phyloP scores from a whole-genome alignment of 108 stramenopile species.

The Fragilaria crotonensis region DNA sequence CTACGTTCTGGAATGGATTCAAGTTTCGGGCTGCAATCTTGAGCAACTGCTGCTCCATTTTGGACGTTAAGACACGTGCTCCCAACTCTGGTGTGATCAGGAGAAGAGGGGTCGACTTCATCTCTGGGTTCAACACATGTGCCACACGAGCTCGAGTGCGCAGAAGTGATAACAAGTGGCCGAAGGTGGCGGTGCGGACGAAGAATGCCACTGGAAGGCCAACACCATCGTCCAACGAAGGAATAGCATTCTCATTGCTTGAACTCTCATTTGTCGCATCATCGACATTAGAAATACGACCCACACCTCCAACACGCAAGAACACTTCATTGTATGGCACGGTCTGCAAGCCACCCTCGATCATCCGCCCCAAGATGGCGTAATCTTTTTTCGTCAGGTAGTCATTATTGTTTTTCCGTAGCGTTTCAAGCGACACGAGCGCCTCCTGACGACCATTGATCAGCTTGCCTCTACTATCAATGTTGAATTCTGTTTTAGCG shows the following conservation, averaged over 20 bases:
- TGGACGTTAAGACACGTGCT: constrained; percentile 64
- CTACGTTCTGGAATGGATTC: constrained; percentile 82
- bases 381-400: constrained; percentile 53
- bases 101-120: constrained; percentile 63
- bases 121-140: constrained; percentile 48
- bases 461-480: constrained; percentile 38
- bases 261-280: constrained; percentile 29
- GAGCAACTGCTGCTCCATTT: constrained; percentile 55
- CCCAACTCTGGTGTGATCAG: constrained; percentile 65
- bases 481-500: constrained; percentile 62
- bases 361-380: constrained; percentile 41
- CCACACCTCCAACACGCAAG: constrained; percentile 67
- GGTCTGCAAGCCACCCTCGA: constrained; percentile 60
- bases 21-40: constrained; percentile 63
- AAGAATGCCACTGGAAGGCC: constrained; percentile 84
- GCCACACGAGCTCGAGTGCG: constrained; percentile 60
- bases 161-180: constrained; percentile 67
- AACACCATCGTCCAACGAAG: constrained; percentile 67
- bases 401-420: constrained; percentile 41
- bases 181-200: constrained; percentile 61
- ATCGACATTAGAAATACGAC: constrained; percentile 50
- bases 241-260: constrained; percentile 27
- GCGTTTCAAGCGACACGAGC: constrained; percentile 26
- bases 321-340: constrained; percentile 88
- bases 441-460: constrained; percentile 67